Evolutionary conservation across 2,329 filamentous ascomycete genomes (phyloP).

Genomic region (Elsinoe perseae): DNA sequence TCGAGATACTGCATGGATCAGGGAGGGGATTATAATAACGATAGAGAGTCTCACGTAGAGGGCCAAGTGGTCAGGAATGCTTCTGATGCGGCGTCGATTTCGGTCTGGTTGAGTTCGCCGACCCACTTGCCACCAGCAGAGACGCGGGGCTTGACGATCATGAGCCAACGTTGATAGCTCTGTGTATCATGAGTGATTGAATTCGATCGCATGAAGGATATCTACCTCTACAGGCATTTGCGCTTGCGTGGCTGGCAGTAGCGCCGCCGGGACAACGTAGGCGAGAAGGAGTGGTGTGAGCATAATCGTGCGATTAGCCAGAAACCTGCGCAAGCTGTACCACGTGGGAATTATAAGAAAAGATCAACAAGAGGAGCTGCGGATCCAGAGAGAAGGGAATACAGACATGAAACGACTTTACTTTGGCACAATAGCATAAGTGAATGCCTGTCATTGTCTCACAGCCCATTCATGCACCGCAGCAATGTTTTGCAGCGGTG

Average conservation of each 20-base stretch:
- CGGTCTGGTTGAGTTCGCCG: slow-evolving; percentile 77
- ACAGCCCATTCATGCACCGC: not conserved
- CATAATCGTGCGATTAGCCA: not conserved
- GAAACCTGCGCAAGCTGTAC: too few species aligned
- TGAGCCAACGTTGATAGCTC: slow-evolving; percentile 12
- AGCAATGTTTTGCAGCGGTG: not conserved
- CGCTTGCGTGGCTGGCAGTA: not conserved
- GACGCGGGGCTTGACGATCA: slow-evolving; percentile 58
- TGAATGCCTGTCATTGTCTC: not conserved
- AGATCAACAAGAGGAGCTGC: not conserved
- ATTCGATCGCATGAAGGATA: not conserved
- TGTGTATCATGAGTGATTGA: not conserved
- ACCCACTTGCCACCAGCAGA: slow-evolving; percentile 95
- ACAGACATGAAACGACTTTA: not conserved
- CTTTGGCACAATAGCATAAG: not conserved
- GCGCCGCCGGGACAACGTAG: not conserved
- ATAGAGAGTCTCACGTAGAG: slow-evolving; percentile 59
- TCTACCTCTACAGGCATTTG: not conserved
- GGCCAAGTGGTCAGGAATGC: slow-evolving; percentile 82
- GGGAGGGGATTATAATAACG: not conserved
- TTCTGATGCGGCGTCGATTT: slow-evolving; percentile 60
- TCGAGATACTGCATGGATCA: slow-evolving; percentile 12
- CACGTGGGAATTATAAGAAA: too few species aligned
- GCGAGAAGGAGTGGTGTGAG: not conserved
- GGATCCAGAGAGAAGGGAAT: not conserved